Base-by-base conservation (phyloP, 169 alveolate genomes). In the Cryptosporidium felis region DNA sequence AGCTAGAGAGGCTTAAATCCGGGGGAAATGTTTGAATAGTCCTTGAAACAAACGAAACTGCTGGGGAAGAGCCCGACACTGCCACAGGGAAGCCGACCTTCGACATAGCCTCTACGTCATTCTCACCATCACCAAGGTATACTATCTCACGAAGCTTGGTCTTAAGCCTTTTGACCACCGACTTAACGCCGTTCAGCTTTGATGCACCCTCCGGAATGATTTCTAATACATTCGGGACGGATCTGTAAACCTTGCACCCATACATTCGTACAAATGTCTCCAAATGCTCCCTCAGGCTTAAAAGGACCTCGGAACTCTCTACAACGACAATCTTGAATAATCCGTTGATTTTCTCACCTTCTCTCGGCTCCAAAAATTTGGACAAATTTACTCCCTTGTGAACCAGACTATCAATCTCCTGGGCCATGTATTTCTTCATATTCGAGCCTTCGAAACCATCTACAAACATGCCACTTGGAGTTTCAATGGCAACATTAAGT, bases 111-210 rank as follows among this genome's bases (percentile, higher is more conserved):
- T 74, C 85, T 32, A 49, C 9, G 40, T 49, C 85, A 74, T 74
- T 74, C 32, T 74, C 85, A 1, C 85, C 44, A 34, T 74, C 85
- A 38, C 85, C 85, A 41, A 74, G 26, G 56, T 38, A 74, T 9
- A 67, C 85, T 32, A 56, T 59, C 26, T 74, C 40, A 23, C 41
- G n/a, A 32, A 21, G 21, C 12, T 49, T 53, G 1, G 56, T 23
- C 9, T 45, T 45, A 18, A 74, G 58, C 4, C 56, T 56, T n/a
- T 74, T 74, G 12, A 74, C 14, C 21, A 74, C 56, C 21, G 56
- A 56, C n/a, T 32, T 56, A 3, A 47, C 30, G 1, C 74, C 85
- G 5, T 32, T 30, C 18, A 38, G 38, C 26, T 74, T 74, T 1
- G 85, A 74, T n/a, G 67, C 85, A 56, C 38, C 23, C 30, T 74